Percentiles rank a stretch among this genome's conserved stretches.
phyloP scores from a whole-genome alignment of 164 flowering plant species.

The Brasenia schreberi region DNA sequence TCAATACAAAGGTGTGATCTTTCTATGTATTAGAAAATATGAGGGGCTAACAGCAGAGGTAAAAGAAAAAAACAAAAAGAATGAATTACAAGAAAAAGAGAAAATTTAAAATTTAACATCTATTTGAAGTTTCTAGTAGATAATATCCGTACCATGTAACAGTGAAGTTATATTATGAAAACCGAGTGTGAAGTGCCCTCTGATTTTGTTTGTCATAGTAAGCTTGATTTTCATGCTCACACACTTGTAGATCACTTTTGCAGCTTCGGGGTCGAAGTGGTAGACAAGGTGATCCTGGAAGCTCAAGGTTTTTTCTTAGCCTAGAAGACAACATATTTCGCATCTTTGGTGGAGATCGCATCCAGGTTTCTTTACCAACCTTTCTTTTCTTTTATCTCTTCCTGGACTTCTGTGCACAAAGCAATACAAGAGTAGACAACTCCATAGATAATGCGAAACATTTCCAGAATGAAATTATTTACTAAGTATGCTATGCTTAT shows the following conservation, averaged over 20 bases:
- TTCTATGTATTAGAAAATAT: too few species aligned
- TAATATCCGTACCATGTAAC: too few species aligned
- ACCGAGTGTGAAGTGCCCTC: neutral
- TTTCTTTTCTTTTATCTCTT: neutral
- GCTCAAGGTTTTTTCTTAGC: slow-evolving; percentile 94
- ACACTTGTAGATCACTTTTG: slow-evolving; percentile 2
- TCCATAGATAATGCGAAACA: too few species aligned
- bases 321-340: slow-evolving; percentile 97
- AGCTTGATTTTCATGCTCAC: neutral
- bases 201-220: neutral
- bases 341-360: slow-evolving; percentile 90
- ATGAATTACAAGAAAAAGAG: too few species aligned
- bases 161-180: too few species aligned
- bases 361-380: slow-evolving; percentile 42
- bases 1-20: too few species aligned
- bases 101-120: too few species aligned
- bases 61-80: too few species aligned
- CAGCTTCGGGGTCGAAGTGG: slow-evolving; percentile 98
- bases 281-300: slow-evolving; percentile 98
- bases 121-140: too few species aligned
- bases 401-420: neutral
- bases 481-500: neutral
- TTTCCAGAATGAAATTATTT: too few species aligned
- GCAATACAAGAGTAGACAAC: neutral
- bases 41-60: too few species aligned